Conservation (phyloP, 345 rosid species). For the Rhizophora mangle region DNA sequence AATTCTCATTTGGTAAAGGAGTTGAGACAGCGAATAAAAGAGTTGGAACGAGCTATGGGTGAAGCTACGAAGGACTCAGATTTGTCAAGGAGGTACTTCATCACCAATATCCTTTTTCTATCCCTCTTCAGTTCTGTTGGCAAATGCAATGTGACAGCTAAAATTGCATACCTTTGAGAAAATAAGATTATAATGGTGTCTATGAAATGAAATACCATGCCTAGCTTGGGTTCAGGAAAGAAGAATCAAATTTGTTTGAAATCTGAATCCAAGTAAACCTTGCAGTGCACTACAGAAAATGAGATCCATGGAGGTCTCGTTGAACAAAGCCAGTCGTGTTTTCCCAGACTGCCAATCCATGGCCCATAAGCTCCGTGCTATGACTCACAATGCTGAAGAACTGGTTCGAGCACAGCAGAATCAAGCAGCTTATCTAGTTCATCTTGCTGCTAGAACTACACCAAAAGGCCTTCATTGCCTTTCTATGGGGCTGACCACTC, state of each 20-base stretch:
- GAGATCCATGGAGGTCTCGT: constrained; percentile 54
- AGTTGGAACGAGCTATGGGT: constrained; percentile 60
- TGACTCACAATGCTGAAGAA: constrained; percentile 71
- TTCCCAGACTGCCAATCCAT: constrained; percentile 64
- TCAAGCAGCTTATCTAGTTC: constrained; percentile 56
- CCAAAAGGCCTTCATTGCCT: constrained; percentile 35
- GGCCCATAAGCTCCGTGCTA: constrained; percentile 70
- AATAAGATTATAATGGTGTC: not conserved
- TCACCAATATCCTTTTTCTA: not conserved
- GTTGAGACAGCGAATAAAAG: constrained; percentile 63
- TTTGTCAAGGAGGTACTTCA: constrained; percentile 66
- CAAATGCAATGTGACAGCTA: not conserved
- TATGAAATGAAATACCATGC: not conserved
- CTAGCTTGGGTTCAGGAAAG: not conserved
- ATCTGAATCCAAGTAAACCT: constrained; percentile 22
- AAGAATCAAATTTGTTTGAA: constrained; percentile 9
- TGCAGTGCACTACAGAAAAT: constrained; percentile 65
- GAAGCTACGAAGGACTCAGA: constrained; percentile 63
- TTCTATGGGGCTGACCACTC: constrained; percentile 24
- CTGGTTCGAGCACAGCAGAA: constrained; percentile 63
- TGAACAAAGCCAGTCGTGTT: constrained; percentile 54
- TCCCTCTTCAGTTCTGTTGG: not conserved
- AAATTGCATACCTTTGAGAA: not conserved
- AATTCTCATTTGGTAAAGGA: constrained; percentile 69
- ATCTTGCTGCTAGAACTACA: constrained; percentile 31